These are phyloP conservation scores for Kwoniella shivajii DNA, from an alignment of 1,284 basidiomycete genomes.

Conservation along the genomic window DNA sequence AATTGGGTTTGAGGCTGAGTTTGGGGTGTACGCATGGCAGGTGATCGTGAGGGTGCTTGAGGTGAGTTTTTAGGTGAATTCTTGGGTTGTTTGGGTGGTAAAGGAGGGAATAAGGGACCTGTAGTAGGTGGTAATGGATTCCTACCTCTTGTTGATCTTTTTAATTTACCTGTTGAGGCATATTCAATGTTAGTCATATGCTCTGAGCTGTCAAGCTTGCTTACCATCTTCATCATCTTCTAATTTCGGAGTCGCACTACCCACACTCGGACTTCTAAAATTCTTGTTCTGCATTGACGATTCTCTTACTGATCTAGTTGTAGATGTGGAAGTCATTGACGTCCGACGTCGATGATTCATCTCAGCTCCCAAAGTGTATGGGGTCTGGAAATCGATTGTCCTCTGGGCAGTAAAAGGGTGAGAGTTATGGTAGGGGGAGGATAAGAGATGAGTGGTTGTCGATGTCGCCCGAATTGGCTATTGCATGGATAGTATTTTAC, in stretches of 20 bases:
- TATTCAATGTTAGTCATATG: background rate
- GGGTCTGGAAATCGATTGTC: too few relatives aligned
- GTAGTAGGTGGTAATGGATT: slow-evolving; percentile 49
- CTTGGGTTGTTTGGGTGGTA: slow-evolving; percentile 50
- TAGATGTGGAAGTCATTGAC: slow-evolving; percentile 18
- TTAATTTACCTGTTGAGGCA: slow-evolving; percentile 22
- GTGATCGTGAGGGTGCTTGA: slow-evolving; percentile 23
- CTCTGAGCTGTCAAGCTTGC: background rate
- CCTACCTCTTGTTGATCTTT: slow-evolving; percentile 44
- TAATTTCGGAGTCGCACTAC: slow-evolving; percentile 16
- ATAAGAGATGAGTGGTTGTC: too few relatives aligned
- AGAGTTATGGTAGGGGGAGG: background rate
- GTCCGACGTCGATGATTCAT: slow-evolving; percentile 15
- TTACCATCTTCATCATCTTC: slow-evolving; percentile 29
- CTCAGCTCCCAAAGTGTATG: background rate
- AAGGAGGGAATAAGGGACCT: slow-evolving; percentile 51
- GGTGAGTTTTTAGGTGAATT: slow-evolving; percentile 39
- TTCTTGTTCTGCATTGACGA: slow-evolving; percentile 11
- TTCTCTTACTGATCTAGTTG: slow-evolving; percentile 13
- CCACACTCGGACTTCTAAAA: slow-evolving; percentile 16
- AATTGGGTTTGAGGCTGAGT: slow-evolving; percentile 12
- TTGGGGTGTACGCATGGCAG: slow-evolving; percentile 1
- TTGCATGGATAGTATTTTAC: too few relatives aligned
- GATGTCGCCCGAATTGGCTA: too few relatives aligned
- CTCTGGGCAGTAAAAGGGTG: background rate